Base-by-base conservation (phyloP, 2,329 filamentous ascomycete genomes). In the Neophaeococcomyces aloes region DNA sequence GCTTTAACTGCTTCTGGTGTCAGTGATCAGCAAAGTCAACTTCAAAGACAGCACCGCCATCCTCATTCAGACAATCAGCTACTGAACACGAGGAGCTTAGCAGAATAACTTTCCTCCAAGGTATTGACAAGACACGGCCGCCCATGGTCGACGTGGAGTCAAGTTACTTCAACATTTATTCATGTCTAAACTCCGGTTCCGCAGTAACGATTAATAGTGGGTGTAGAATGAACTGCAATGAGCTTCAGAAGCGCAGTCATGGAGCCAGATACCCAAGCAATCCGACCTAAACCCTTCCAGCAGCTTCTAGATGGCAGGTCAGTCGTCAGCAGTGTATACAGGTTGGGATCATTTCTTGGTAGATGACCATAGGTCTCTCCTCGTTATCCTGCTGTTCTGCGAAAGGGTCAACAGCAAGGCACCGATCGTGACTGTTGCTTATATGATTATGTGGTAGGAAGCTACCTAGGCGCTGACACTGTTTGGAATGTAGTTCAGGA, bases 301-400 rank as follows among this genome's bases (percentile, higher is more conserved):
- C 70, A 65, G 65, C 70, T 69, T 46, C 61, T 69, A 50, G 59
- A 65, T 27, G 65, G 64, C 8, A 57, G 55, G 63, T 67, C 2
- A 67, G 65, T 48, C 68, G 67, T 41, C 68, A 71, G 48, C 69
- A 72, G 48, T 65, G 67, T 11, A 50, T 55, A 2, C 69, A 71
- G 52, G 64, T 68, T 15, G 64, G 68, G 10, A 57, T 70, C 21
- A 63, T 69, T 61, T 62, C 64, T 5, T 54, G 54, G 3, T 61
- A 67, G 48, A 68, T 69, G 53, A 56, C 60, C 21, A 29, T 65
- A n/a, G 63, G 60, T 4, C 54, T 4, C 56, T 66, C 14, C 48
- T 71, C 3, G 62, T 62, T 15, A 62, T 67, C 8, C 69, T 69
- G 3, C 58, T 72, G 3, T 71, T 67, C 46, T 52, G 67, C 18